These are phyloP conservation scores for Aspergillus persii DNA, from an alignment of 2,329 filamentous ascomycete genomes.

Conservation along the genomic window DNA sequence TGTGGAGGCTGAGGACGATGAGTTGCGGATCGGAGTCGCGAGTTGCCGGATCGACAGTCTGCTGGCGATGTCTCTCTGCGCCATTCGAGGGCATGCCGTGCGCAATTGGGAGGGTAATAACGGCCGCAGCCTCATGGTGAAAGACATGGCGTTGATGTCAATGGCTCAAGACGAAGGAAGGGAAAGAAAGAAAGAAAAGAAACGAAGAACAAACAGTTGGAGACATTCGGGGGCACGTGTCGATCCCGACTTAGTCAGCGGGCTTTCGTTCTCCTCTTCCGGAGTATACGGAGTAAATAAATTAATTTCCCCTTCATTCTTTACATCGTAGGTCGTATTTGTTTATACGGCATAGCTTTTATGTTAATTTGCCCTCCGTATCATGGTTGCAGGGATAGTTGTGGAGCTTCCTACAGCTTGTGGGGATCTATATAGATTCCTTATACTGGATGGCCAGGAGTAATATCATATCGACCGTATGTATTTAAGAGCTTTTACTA, in stretches of 20 bases:
- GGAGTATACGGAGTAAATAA: no score
- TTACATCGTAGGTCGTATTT: no score
- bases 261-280: not conserved
- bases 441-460: no score
- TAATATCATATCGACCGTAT: no score
- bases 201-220: not conserved
- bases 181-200: not conserved
- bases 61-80: conserved; percentile 26
- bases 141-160: not conserved
- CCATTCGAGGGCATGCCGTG: conserved; percentile 22
- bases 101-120: conserved; percentile 32
- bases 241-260: not conserved
- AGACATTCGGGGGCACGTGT: not conserved
- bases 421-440: no score
- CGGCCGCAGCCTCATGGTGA: conserved; percentile 26
- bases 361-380: no score
- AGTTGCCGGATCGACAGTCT: conserved; percentile 29
- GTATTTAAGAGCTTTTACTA: no score
- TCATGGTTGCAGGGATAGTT: no score
- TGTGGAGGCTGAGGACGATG: conserved; percentile 15
- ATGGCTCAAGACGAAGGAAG: not conserved
- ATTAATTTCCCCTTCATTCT: no score
- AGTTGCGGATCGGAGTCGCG: conserved; percentile 23
- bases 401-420: no score
- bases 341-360: no score